Percentiles rank a stretch among this genome's conserved stretches.
Conservation (phyloP, 169 alveolate genomes). For the Cryptosporidium bovis region DNA sequence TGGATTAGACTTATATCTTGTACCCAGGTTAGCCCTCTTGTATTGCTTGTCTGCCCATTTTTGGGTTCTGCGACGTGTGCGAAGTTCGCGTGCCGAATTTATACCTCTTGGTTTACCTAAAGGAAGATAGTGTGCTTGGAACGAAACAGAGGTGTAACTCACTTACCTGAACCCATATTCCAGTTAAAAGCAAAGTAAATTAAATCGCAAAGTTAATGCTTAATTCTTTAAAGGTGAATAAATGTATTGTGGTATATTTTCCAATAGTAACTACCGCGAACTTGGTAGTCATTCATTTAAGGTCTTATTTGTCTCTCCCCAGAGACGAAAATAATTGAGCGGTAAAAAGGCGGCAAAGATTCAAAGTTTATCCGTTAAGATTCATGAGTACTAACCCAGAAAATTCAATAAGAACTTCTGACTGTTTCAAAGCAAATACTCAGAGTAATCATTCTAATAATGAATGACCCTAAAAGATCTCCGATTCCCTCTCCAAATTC, state of each 20-base stretch:
- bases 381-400: not conserved
- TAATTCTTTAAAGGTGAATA: not conserved
- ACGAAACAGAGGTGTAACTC: not conserved
- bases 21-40: constrained; percentile 95
- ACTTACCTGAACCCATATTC: constrained; percentile 74
- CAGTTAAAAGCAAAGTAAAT: constrained; percentile 1
- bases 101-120: constrained; percentile 98
- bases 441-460: no score
- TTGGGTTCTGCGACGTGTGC: constrained; percentile 94
- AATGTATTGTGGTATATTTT: not conserved
- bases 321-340: constrained; percentile 47
- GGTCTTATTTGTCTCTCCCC: constrained; percentile 21
- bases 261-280: constrained; percentile 25
- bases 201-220: not conserved
- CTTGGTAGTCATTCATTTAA: not conserved
- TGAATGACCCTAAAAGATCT: constrained; percentile 5
- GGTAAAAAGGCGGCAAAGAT: not conserved
- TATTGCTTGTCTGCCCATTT: constrained; percentile 98
- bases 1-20: constrained; percentile 97
- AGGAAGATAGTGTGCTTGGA: not conserved
- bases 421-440: no score
- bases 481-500: constrained; percentile 53
- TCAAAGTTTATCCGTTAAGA: not conserved
- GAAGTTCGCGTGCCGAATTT: constrained; percentile 97
- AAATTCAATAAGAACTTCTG: no score